Conservation (phyloP, 495 filamentous ascomycete species). For the Aspergillus nanangensis region DNA sequence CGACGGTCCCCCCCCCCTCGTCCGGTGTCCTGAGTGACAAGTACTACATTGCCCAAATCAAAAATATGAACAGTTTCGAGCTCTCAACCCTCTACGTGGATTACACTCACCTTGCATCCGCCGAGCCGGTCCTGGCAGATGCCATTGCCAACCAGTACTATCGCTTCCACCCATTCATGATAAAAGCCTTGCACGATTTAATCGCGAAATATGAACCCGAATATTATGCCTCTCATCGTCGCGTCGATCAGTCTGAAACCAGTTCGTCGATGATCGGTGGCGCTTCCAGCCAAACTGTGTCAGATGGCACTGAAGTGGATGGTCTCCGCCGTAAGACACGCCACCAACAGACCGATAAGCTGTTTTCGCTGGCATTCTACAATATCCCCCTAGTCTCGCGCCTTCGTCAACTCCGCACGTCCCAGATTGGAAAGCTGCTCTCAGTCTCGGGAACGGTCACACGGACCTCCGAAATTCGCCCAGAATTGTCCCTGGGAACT, state of each 20-base stretch:
- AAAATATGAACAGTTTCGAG: slow-evolving; percentile 76
- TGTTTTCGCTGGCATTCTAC: slow-evolving; percentile 94
- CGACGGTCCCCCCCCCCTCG: slow-evolving; percentile 70
- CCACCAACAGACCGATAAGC: slow-evolving; percentile 95
- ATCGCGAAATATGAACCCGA: slow-evolving; percentile 91
- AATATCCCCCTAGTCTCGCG: slow-evolving; percentile 92
- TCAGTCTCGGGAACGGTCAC: slow-evolving; percentile 97
- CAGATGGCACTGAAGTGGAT: slow-evolving; percentile 45
- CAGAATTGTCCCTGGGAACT: slow-evolving; percentile 86
- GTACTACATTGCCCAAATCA: slow-evolving; percentile 95
- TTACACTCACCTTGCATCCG: slow-evolving; percentile 75
- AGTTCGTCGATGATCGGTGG: slow-evolving; percentile 64
- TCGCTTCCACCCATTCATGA: slow-evolving; percentile 89
- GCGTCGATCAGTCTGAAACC: slow-evolving; percentile 63
- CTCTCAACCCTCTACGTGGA: slow-evolving; percentile 98
- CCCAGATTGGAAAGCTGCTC: slow-evolving; percentile 85
- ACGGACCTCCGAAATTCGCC: slow-evolving; percentile 91
- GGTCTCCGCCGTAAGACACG: slow-evolving; percentile 56
- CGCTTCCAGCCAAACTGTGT: slow-evolving; percentile 51
- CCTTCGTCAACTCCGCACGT: slow-evolving; percentile 81
- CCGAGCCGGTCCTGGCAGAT: slow-evolving; percentile 69
- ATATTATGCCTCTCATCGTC: slow-evolving; percentile 87
- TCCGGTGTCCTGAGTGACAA: slow-evolving; percentile 76
- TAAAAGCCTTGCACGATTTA: slow-evolving; percentile 82
- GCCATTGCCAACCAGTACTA: slow-evolving; percentile 90